These are phyloP conservation scores for Umbelopsis vinacea DNA, from an alignment of 192 early-diverging fungal genomes.

Conservation along the genomic window DNA sequence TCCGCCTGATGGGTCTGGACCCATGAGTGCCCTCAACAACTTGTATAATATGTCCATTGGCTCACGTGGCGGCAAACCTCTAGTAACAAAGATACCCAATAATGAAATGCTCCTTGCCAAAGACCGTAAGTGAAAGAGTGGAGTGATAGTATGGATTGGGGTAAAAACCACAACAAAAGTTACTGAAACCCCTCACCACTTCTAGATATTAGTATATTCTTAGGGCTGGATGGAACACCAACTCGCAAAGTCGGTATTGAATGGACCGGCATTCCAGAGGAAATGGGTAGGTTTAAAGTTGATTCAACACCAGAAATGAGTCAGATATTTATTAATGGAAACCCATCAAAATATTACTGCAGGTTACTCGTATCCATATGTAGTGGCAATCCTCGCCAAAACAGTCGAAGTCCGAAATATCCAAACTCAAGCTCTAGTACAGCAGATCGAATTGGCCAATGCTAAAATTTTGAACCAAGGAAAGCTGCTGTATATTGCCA, in stretches of 20 bases:
- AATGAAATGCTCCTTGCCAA: constrained; percentile 66
- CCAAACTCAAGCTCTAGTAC: constrained; percentile 80
- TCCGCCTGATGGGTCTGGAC: constrained; percentile 39
- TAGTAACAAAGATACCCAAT: constrained; percentile 66
- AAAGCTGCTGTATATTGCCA: constrained; percentile 75
- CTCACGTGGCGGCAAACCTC: constrained; percentile 54
- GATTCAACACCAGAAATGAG: too few relatives aligned
- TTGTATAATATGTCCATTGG: constrained; percentile 57
- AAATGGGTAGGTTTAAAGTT: constrained; percentile 39
- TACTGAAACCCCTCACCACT: too few relatives aligned
- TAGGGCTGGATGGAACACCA: constrained; percentile 58
- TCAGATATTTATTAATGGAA: too few relatives aligned
- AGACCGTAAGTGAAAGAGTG: constrained; percentile 61
- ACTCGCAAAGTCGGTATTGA: constrained; percentile 64
- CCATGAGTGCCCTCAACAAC: constrained; percentile 50
- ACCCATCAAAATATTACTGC: too few relatives aligned
- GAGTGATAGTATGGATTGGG: too few relatives aligned
- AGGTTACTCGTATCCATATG: constrained; percentile 72
- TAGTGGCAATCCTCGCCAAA: constrained; percentile 66
- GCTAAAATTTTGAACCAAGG: constrained; percentile 70
- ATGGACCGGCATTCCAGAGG: constrained; percentile 63
- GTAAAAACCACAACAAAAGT: too few relatives aligned
- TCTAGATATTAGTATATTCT: constrained; percentile 61
- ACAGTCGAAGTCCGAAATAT: constrained; percentile 89
- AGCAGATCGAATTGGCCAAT: constrained; percentile 73